Conservation (phyloP, 176 grass and related monocot genomes). For the sorghum (Sorghum bicolor) region DNA sequence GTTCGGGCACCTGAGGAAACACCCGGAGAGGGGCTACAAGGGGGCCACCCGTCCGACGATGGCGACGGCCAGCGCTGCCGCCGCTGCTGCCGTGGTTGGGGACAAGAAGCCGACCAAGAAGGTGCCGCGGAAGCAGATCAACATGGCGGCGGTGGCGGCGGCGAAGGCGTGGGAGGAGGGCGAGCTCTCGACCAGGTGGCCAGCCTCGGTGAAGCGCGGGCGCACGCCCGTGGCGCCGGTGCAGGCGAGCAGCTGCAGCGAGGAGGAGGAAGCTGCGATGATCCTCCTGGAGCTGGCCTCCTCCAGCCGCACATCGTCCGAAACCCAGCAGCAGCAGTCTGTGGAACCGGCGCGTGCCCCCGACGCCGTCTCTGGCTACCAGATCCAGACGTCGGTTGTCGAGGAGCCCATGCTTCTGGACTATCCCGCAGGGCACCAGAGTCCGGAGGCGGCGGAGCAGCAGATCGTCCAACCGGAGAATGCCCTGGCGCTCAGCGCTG, state of each 20-base stretch:
- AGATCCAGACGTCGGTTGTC: background rate
- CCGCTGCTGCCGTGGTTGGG: background rate
- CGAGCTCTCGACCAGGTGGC: background rate
- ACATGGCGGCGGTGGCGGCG: background rate
- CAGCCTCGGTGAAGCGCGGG: slow-evolving; percentile 22
- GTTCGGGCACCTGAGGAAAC: slow-evolving; percentile 50
- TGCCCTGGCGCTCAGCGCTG: background rate
- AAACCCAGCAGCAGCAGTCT: background rate
- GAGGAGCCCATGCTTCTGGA: background rate
- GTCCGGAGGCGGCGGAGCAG: background rate
- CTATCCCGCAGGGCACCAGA: background rate
- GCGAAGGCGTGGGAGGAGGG: background rate
- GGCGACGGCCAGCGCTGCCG: no score
- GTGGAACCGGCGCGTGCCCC: background rate
- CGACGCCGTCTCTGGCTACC: background rate
- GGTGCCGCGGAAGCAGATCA: background rate
- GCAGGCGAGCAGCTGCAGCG: background rate
- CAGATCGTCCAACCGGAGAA: background rate
- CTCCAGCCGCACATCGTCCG: background rate
- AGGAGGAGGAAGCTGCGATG: slow-evolving; percentile 31
- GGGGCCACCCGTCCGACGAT: slow-evolving; percentile 23
- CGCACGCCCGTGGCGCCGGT: background rate
- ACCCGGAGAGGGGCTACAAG: slow-evolving; percentile 34
- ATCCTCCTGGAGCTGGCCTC: slow-evolving; percentile 26
- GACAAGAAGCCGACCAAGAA: slow-evolving; percentile 4